Base-by-base conservation (phyloP, 768 basidiomycete genomes). In the Russula ochroleuca region DNA sequence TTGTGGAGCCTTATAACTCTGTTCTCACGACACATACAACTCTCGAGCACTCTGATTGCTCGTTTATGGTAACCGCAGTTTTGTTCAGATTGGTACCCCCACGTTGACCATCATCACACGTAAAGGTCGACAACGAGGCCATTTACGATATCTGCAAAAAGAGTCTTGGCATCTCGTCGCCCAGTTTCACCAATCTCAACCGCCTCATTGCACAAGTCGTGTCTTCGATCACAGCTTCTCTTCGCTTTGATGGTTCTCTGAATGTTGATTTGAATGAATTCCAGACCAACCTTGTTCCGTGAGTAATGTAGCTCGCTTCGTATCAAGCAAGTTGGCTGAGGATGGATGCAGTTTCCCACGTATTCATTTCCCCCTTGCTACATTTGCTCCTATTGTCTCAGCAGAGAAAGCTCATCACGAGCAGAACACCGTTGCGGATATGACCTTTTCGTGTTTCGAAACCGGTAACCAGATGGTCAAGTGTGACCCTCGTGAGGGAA, bases 31-130 rank as follows among this genome's bases (percentile, higher is more conserved):
- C 97, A 54, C 97, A 99, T 77, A 98, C 97, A 48, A 98, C 97
- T 61, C 87, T 98, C 63, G 97, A 98, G 77, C 97, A 99, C 79
- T 97, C 97, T n/a, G 97, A 99, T 80, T 99, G 97, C 77, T 98
- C 97, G 41, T 99, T 99, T 83, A 98, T 99, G 96, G 97, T 89
- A 67, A 17, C 38, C 8, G 37, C 56, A 58, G 23, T 59, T 38
- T 17, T 1, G 8, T 31, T 47, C 53, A 9, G 38, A 37, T 15
- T 23, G 47, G 62, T 21, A 35, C 50, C 15, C 21, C 54, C 31
- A 49, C 1, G 9, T 38, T 43, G 37, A 55, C 31, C 37, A 31
- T 33, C 14, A 17, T 37, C 28, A 28, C 28, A 14, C 48, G 33
- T n/a, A 14, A 52, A 74, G 73, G 74, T 77, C 33, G 85, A 86